phyloP scores from a whole-genome alignment of 352 stramenopile genomes.

The Globisporangium cystogenes region DNA sequence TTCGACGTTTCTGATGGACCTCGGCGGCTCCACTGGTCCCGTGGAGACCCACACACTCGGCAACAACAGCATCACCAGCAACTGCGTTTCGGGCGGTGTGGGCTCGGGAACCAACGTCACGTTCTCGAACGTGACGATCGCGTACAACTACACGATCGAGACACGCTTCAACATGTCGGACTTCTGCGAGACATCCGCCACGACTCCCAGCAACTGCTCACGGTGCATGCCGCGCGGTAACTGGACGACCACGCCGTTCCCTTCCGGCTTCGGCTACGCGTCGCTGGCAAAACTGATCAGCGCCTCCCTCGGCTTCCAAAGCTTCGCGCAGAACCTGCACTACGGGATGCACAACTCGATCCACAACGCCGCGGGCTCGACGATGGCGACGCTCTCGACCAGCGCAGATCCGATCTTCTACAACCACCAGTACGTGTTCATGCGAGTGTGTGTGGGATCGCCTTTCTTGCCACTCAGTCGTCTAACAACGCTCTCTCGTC shows the following conservation, averaged over 20 bases:
- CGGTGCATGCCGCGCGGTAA: conserved; percentile 48
- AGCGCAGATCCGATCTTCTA: conserved; percentile 71
- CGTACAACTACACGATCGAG: conserved; percentile 6
- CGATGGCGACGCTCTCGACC: conserved; percentile 41
- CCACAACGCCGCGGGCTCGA: conserved; percentile 42
- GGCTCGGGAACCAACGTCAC: conserved; percentile 2
- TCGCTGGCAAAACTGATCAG: conserved; percentile 39
- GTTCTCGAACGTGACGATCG: conserved; percentile 6
- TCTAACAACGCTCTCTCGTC: background rate
- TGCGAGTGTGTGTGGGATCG: background rate
- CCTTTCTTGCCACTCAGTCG: background rate
- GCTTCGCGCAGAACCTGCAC: conserved; percentile 57
- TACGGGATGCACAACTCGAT: conserved; percentile 61
- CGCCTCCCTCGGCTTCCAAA: conserved; percentile 31
- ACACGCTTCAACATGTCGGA: conserved; percentile 20
- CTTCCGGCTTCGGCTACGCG: conserved; percentile 54
- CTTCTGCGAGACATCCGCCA: conserved; percentile 53
- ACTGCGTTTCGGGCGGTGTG: conserved; percentile 16
- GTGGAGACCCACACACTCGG: conserved; percentile 16
- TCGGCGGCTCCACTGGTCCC: conserved; percentile 38
- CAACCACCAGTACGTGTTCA: conserved; percentile 61
- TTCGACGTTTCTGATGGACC: conserved; percentile 52
- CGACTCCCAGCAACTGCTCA: conserved; percentile 25
- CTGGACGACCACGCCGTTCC: conserved; percentile 35
- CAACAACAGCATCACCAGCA: conserved; percentile 12